Evolutionary conservation across 1,284 basidiomycete genomes (phyloP).

Genomic region (Microbotryum violaceum): DNA sequence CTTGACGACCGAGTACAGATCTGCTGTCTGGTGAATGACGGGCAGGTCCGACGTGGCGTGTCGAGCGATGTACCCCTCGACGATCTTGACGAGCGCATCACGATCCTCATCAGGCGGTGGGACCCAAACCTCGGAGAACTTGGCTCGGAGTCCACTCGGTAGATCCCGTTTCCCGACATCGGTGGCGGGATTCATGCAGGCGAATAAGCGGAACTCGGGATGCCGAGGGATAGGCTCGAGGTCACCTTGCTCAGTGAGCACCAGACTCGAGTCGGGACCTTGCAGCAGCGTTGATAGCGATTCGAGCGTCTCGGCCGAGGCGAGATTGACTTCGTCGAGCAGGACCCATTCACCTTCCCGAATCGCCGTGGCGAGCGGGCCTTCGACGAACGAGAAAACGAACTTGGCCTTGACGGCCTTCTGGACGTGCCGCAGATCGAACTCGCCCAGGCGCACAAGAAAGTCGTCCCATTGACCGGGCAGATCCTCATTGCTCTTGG

Average conservation of each 20-base stretch:
- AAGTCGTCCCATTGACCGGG: slow-evolving; percentile 63
- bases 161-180: slow-evolving; percentile 98
- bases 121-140: slow-evolving; percentile 95
- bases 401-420: slow-evolving; percentile 64
- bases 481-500: slow-evolving; percentile 39
- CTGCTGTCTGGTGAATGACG: slow-evolving; percentile 83
- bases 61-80: slow-evolving; percentile 82
- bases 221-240: slow-evolving; percentile 85
- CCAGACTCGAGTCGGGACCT: slow-evolving; percentile 77
- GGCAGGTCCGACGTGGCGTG: slow-evolving; percentile 75
- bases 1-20: slow-evolving; percentile 82
- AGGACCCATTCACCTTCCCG: slow-evolving; percentile 88
- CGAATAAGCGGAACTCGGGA: slow-evolving; percentile 90
- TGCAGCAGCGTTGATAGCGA: slow-evolving; percentile 81
- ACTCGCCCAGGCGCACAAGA: slow-evolving; percentile 62
- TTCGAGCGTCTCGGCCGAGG: slow-evolving; percentile 89
- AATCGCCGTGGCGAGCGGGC: slow-evolving; percentile 87
- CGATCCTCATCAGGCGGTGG: slow-evolving; percentile 84
- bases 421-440: slow-evolving; percentile 71
- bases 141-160: slow-evolving; percentile 76
- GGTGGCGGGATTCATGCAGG: slow-evolving; percentile 99
- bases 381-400: slow-evolving; percentile 91
- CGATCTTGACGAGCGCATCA: slow-evolving; percentile 80
- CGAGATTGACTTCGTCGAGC: slow-evolving; percentile 93
- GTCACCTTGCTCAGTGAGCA: slow-evolving; percentile 88